Conservation (phyloP, 257 asterid genomes). For the Striga asiatica region DNA sequence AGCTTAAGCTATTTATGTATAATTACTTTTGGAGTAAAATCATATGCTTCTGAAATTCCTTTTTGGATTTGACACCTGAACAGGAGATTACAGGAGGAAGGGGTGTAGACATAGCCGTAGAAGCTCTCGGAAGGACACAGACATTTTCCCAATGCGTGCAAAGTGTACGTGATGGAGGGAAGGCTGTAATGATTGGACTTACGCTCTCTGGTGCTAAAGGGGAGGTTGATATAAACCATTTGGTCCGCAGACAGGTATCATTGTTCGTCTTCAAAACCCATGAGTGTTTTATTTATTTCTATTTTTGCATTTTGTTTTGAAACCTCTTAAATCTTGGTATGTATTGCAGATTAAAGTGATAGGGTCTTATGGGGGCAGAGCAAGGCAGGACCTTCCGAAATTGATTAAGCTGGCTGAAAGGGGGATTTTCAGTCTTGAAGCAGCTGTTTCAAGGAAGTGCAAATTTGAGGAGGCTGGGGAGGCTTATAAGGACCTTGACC, state of each 20-base stretch:
- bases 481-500: conserved; percentile 71
- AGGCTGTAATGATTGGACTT: conserved; percentile 98
- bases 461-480: conserved; percentile 59
- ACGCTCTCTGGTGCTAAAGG: conserved; percentile 82
- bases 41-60: background rate
- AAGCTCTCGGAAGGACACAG: conserved; percentile 79
- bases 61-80: conserved; percentile 11
- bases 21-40: too few species aligned
- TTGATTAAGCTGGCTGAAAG: conserved; percentile 76
- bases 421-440: conserved; percentile 67
- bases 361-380: conserved; percentile 93
- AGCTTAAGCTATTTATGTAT: too few species aligned
- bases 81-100: conserved; percentile 91
- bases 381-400: conserved; percentile 93
- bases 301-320: background rate
- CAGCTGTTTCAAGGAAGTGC: conserved; percentile 81
- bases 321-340: background rate
- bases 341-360: conserved; percentile 83
- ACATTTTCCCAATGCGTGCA: conserved; percentile 80
- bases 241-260: conserved; percentile 91
- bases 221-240: conserved; percentile 86
- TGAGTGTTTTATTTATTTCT: background rate
- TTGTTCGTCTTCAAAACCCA: background rate
- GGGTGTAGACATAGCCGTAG: conserved; percentile 95
- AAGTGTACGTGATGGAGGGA: conserved; percentile 94